These are phyloP conservation scores for Phytophthora tubulina DNA, from an alignment of 352 stramenopile genomes.

Conservation along the genomic window DNA sequence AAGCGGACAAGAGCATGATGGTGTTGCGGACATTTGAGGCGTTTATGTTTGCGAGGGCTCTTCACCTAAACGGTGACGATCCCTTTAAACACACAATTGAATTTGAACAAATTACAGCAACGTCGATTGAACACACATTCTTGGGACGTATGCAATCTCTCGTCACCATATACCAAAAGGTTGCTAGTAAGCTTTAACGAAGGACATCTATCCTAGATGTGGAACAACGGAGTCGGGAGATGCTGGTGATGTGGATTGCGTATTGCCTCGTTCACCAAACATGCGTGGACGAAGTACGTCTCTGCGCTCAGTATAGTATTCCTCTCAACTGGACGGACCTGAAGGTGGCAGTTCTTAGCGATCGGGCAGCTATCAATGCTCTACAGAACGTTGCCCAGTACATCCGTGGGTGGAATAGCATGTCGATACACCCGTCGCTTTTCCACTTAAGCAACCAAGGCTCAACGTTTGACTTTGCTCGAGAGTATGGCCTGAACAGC, in stretches of 20 bases:
- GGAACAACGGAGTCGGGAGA: conserved; percentile 49
- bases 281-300: conserved; percentile 12
- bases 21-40: conserved; percentile 44
- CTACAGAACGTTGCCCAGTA: conserved; percentile 48
- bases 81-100: too few relatives aligned
- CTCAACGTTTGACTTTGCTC: conserved; percentile 51
- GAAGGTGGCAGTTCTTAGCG: conserved; percentile 44
- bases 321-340: conserved; percentile 51
- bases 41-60: conserved; percentile 36
- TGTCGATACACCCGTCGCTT: conserved; percentile 20
- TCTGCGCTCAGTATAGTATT: conserved; percentile 53
- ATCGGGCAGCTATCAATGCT: conserved; percentile 39
- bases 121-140: too few relatives aligned
- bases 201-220: conserved; percentile 34
- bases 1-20: conserved; percentile 25
- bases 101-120: too few relatives aligned
- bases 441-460: conserved; percentile 56
- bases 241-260: conserved; percentile 55
- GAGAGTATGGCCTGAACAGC: conserved; percentile 29
- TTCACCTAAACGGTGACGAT: not conserved
- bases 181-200: conserved; percentile 12
- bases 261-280: conserved; percentile 55
- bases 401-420: conserved; percentile 49
- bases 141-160: not conserved
- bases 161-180: conserved; percentile 28